phyloP scores from a whole-genome alignment of 495 filamentous ascomycete genomes.

The Penicillium daleae region DNA sequence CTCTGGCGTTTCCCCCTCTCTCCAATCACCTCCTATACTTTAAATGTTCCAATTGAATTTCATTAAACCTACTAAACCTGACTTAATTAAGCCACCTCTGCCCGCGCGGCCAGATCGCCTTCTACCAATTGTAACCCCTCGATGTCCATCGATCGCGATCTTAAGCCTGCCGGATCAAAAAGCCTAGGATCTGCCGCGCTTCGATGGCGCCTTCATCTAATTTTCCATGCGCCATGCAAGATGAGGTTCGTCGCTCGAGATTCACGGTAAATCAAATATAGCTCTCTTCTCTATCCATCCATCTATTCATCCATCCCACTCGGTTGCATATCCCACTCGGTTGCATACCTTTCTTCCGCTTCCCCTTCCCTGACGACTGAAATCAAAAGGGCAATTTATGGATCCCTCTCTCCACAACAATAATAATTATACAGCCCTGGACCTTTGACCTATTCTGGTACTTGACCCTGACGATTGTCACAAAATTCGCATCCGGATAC shows the following conservation, averaged over 20 bases:
- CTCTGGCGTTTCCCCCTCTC: too few species aligned
- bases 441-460: background rate
- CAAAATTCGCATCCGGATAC: slow-evolving; percentile 16
- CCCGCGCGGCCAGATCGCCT: background rate
- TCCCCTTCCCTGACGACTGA: background rate
- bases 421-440: slow-evolving; percentile 7
- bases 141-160: slow-evolving; percentile 17
- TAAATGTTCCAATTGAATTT: background rate
- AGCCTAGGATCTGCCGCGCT: slow-evolving; percentile 12
- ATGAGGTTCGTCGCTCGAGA: slow-evolving; percentile 4
- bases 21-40: background rate
- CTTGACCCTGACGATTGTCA: slow-evolving; percentile 10
- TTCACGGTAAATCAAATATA: slow-evolving; percentile 10
- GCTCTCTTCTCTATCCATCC: background rate
- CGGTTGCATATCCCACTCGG: background rate
- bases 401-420: background rate
- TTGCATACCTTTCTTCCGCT: background rate
- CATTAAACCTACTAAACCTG: background rate
- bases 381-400: background rate
- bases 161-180: background rate
- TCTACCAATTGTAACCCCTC: slow-evolving; percentile 13
- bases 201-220: slow-evolving; percentile 1
- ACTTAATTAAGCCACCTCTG: background rate
- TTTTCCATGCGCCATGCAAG: slow-evolving; percentile 12
- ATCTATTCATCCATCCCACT: background rate